Evolutionary conservation across 345 rosid species (phyloP).

Genomic region (Populus simonii): DNA sequence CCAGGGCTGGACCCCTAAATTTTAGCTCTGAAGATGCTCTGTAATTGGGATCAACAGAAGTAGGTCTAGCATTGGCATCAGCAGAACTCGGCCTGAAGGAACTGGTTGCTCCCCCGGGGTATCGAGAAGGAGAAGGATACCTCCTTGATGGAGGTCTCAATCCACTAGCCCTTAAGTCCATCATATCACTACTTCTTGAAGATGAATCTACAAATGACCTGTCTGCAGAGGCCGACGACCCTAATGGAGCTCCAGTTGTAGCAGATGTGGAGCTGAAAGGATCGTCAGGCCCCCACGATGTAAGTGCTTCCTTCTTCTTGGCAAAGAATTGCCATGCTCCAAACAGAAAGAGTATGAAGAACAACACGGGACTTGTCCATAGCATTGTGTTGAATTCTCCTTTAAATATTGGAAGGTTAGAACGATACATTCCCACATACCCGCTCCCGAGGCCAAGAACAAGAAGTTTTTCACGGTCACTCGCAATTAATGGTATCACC

Average conservation of each 20-base stretch:
- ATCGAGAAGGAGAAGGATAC: conserved; percentile 62
- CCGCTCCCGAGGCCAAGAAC: conserved; percentile 83
- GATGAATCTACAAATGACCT: conserved; percentile 58
- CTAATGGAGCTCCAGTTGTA: conserved; percentile 43
- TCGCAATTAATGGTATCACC: conserved; percentile 55
- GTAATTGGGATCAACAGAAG: conserved; percentile 50
- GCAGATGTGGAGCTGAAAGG: conserved; percentile 61
- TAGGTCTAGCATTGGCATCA: conserved; percentile 54
- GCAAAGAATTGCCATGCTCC: conserved; percentile 94
- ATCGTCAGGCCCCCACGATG: conserved; percentile 94
- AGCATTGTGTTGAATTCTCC: conserved; percentile 69
- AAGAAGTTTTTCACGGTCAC: conserved; percentile 76
- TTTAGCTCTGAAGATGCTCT: conserved; percentile 66
- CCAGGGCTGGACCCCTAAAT: conserved; percentile 55
- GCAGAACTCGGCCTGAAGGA: conserved; percentile 57
- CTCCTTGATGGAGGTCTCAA: conserved; percentile 50
- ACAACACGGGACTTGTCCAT: conserved; percentile 83
- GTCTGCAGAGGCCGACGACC: conserved; percentile 47
- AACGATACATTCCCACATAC: conserved; percentile 71
- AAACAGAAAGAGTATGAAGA: conserved; percentile 74
- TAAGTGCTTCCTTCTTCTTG: conserved; percentile 91
- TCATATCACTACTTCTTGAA: conserved; percentile 51
- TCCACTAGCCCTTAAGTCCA: conserved; percentile 56
- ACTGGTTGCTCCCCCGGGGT: conserved; percentile 54
- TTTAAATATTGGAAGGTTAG: conserved; percentile 59